Conservation (phyloP, 148 eudicot species). For the Camellia granthamiana region DNA sequence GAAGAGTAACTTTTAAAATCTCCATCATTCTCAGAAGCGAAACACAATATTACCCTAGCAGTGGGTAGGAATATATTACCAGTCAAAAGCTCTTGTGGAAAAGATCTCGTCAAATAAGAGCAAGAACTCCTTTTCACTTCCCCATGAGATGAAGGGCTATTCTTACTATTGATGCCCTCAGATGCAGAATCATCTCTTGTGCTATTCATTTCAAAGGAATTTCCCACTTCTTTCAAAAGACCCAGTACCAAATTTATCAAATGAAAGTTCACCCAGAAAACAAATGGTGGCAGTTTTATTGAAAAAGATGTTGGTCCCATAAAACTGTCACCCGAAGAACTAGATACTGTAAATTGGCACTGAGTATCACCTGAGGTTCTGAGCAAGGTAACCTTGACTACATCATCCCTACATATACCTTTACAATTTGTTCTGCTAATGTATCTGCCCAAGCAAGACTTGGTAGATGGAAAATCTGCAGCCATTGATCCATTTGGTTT, state of each 20-base stretch:
- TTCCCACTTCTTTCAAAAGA: constrained; percentile 38
- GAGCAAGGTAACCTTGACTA: constrained; percentile 56
- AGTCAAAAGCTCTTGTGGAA: constrained; percentile 32
- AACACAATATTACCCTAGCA: constrained; percentile 71
- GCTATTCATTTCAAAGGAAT: constrained; percentile 29
- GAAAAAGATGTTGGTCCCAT: constrained; percentile 52
- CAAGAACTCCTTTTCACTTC: constrained; percentile 25
- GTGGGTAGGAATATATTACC: constrained; percentile 58
- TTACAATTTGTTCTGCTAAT: constrained; percentile 24
- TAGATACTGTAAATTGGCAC: constrained; percentile 43
- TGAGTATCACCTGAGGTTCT: constrained; percentile 52
- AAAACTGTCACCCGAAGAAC: constrained; percentile 32
- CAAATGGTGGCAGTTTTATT: constrained; percentile 64
- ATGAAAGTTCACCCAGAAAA: constrained; percentile 63
- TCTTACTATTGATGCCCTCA: constrained; percentile 25
- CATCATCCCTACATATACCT: constrained; percentile 31
- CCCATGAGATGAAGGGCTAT: constrained; percentile 23
- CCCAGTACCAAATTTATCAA: constrained; percentile 37
- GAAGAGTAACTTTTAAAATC: constrained; percentile 48
- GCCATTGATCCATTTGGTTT: constrained; percentile 21
- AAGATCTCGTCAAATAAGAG: constrained; percentile 16
- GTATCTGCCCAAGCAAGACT: constrained; percentile 15
- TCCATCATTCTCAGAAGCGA: constrained; percentile 43
- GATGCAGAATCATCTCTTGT: constrained; percentile 20
- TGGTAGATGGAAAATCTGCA: constrained; percentile 26